Percentiles rank a stretch among this genome's conserved stretches.
Evolutionary conservation across 768 basidiomycete genomes (phyloP).

Genomic region (Panus rudis): DNA sequence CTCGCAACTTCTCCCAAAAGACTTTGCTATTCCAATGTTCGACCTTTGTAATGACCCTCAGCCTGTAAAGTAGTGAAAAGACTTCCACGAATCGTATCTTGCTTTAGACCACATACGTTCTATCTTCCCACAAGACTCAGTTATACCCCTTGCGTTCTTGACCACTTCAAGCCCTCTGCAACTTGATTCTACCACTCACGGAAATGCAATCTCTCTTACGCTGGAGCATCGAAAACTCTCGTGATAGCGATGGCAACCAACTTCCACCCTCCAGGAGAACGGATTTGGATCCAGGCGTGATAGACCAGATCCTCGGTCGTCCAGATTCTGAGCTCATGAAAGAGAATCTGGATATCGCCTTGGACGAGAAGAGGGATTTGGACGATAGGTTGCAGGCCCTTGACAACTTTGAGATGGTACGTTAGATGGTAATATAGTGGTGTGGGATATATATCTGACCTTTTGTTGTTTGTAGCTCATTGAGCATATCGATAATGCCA

Average conservation of each 20-base stretch:
- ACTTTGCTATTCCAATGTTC: too few relatives aligned
- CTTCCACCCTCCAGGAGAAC: constrained; percentile 29
- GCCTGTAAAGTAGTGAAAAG: too few relatives aligned
- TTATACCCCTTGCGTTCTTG: too few relatives aligned
- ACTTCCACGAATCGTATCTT: too few relatives aligned
- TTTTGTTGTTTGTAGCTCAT: constrained; percentile 45
- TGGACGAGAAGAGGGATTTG: constrained; percentile 47
- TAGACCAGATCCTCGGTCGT: constrained; percentile 80
- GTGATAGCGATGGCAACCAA: constrained; percentile 25
- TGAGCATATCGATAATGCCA: constrained; percentile 88
- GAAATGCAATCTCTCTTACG: constrained; percentile 71
- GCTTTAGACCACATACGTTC: too few relatives aligned
- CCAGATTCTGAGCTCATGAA: constrained; percentile 81
- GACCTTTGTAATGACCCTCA: too few relatives aligned
- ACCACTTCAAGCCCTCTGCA: too few relatives aligned
- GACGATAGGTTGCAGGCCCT: constrained; percentile 60
- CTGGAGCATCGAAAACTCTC: constrained; percentile 75
- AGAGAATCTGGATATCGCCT: constrained; percentile 60
- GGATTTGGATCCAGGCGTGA: constrained; percentile 74
- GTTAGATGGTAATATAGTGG: constrained; percentile 11
- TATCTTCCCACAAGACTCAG: too few relatives aligned
- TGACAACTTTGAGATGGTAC: constrained; percentile 84
- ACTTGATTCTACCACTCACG: too few relatives aligned
- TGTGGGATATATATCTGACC: background rate
- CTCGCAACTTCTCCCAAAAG: too few relatives aligned